These are phyloP conservation scores for Pseudoneurospora amorphoporcata DNA, from an alignment of 495 filamentous ascomycete genomes.

Conservation along the genomic window DNA sequence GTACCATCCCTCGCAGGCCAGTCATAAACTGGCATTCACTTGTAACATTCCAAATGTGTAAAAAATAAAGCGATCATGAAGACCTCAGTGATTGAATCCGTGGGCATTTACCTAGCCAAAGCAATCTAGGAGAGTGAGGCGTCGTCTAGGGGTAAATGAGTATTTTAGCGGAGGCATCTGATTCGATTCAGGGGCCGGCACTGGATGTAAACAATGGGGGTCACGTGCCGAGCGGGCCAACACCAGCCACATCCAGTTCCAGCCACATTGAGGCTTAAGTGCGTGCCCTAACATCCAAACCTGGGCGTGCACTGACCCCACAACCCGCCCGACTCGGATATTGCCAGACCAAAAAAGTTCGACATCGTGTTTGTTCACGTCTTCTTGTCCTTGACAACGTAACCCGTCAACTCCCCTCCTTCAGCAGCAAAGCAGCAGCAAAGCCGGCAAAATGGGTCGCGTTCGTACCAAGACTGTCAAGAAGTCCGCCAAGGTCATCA, in stretches of 20 bases:
- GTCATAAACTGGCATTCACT: neutral
- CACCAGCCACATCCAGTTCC: neutral
- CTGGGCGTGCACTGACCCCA: neutral
- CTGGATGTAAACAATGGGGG: neutral
- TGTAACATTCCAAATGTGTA: neutral
- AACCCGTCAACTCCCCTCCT: slow-evolving; percentile 2
- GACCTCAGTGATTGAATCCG: neutral
- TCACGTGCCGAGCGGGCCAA: neutral
- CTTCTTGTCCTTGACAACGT: slow-evolving; percentile 1
- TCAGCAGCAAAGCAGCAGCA: slow-evolving; percentile 10
- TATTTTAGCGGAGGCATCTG: neutral
- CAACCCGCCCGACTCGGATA: neutral
- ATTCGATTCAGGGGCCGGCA: neutral
- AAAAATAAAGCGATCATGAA: neutral
- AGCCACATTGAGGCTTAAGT: neutral
- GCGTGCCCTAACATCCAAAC: neutral
- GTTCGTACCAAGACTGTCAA: slow-evolving; percentile 99
- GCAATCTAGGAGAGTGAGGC: neutral
- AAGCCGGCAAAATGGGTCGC: slow-evolving; percentile 86
- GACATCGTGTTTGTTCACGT: neutral
- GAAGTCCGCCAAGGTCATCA: slow-evolving; percentile 99
- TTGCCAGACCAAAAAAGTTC: neutral
- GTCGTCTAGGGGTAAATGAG: neutral
- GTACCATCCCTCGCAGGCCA: neutral
- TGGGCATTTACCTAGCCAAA: neutral